Conservation (phyloP, 2,329 filamentous ascomycete genomes). For the Cladosporium halotolerans region DNA sequence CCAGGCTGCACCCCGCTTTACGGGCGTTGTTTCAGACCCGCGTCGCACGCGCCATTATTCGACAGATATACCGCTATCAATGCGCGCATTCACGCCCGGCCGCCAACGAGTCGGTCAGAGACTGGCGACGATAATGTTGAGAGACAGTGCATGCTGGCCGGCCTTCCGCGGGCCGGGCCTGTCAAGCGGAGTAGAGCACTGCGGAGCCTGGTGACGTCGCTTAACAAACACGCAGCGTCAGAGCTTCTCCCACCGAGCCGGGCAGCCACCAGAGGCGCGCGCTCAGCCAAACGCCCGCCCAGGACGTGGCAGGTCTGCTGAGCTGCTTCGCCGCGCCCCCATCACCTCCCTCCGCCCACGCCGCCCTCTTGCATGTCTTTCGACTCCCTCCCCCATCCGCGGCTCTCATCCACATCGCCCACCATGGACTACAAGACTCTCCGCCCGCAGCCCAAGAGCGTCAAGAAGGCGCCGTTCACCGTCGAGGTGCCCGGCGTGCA, state of each 20-base stretch:
- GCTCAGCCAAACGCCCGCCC: slow-evolving; percentile 7
- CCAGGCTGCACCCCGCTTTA: too few species aligned
- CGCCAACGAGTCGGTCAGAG: too few species aligned
- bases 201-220: not conserved
- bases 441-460: slow-evolving; percentile 41
- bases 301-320: not conserved
- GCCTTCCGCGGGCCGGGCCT: not conserved
- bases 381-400: slow-evolving; percentile 12
- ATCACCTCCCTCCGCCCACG: not conserved
- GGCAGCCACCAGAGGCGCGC: not conserved
- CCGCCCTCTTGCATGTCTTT: slow-evolving; percentile 8
- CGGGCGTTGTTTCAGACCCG: too few species aligned
- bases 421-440: slow-evolving; percentile 42
- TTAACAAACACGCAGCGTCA: not conserved
- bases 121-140: too few species aligned
- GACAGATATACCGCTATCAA: too few species aligned
- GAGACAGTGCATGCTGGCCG: too few species aligned
- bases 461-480: slow-evolving; percentile 66
- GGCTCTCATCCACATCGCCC: slow-evolving; percentile 5
- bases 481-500: slow-evolving; percentile 63
- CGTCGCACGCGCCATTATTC: too few species aligned
- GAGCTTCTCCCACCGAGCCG: not conserved
- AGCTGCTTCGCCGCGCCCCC: not conserved
- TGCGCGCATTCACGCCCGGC: too few species aligned
- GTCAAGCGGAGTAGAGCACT: not conserved